Percentiles rank a stretch among this genome's conserved stretches.
Conservation (phyloP, 176 grass and related monocot species). For the Rhipidocladum racemiflorum region DNA sequence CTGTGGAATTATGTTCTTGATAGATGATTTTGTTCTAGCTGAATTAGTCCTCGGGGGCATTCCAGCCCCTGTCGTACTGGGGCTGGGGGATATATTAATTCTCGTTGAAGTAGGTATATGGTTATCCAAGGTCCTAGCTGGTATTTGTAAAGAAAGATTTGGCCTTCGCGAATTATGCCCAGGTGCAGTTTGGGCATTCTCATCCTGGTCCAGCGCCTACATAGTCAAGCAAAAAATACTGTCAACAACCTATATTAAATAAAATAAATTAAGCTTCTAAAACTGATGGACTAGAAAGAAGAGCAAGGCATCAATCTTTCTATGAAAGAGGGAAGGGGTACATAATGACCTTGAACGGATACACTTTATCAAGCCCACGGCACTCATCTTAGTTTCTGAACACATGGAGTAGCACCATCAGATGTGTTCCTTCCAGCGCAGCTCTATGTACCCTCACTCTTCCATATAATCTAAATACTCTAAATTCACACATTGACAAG, state of each 20-base stretch:
- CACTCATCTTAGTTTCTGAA: background rate
- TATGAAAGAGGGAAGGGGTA: background rate
- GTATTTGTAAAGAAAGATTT: conserved; percentile 82
- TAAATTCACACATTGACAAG: background rate
- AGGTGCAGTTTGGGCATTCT: conserved; percentile 17
- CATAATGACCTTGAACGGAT: background rate
- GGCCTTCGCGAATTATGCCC: conserved; percentile 37
- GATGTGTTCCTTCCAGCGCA: background rate
- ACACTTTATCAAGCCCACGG: background rate
- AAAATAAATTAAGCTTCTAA: background rate
- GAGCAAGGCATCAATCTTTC: background rate
- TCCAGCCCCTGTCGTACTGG: conserved; percentile 57
- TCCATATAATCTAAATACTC: background rate
- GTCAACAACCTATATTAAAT: background rate
- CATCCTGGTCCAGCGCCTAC: conserved; percentile 20
- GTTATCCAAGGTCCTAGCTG: conserved; percentile 69
- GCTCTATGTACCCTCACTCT: background rate
- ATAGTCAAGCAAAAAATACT: background rate
- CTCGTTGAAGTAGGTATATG: conserved; percentile 45
- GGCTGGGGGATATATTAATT: conserved; percentile 56
- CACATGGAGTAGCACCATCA: conserved; percentile 18
- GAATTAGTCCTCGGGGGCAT: conserved; percentile 73
- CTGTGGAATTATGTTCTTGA: conserved; percentile 64
- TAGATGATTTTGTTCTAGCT: conserved; percentile 70
- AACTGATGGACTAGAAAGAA: background rate